These are phyloP conservation scores for Colletotrichum lupini DNA, from an alignment of 2,329 filamentous ascomycete species.

Conservation along the genomic window DNA sequence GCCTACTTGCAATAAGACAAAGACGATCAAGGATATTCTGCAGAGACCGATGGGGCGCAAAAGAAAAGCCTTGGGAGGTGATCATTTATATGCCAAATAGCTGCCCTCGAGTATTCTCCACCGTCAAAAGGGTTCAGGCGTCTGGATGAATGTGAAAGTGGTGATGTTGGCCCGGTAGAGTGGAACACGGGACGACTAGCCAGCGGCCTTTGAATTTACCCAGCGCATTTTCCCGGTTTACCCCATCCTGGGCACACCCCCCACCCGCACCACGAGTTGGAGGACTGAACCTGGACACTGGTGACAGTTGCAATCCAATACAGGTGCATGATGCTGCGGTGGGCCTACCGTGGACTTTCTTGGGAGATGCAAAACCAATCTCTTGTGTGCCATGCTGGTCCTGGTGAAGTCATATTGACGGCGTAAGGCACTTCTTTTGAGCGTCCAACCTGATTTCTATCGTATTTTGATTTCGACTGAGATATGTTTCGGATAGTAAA, in stretches of 20 bases:
- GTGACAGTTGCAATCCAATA: neutral
- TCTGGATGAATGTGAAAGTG: slow-evolving; percentile 18
- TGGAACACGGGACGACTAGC: slow-evolving; percentile 35
- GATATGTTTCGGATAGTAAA: too few relatives aligned
- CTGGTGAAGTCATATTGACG: neutral
- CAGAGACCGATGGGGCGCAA: neutral
- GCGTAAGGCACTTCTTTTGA: too few relatives aligned
- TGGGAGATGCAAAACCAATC: neutral
- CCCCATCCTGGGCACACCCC: slow-evolving; percentile 19
- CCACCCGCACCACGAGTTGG: neutral
- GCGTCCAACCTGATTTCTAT: too few relatives aligned
- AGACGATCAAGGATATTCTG: neutral
- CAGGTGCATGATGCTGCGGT: neutral
- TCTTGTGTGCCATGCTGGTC: neutral
- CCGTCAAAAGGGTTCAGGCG: neutral
- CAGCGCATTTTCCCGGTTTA: slow-evolving; percentile 37
- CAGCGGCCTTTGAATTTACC: slow-evolving; percentile 35
- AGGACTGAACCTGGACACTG: neutral
- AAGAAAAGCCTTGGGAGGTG: neutral
- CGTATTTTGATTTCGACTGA: too few relatives aligned
- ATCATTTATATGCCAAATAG: slow-evolving; percentile 5
- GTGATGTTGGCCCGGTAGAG: slow-evolving; percentile 29
- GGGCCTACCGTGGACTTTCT: neutral
- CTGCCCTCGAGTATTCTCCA: neutral
- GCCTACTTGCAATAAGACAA: neutral